These are phyloP conservation scores for Solanum piurae DNA, from an alignment of 257 asterid genomes.

Conservation along the genomic window DNA sequence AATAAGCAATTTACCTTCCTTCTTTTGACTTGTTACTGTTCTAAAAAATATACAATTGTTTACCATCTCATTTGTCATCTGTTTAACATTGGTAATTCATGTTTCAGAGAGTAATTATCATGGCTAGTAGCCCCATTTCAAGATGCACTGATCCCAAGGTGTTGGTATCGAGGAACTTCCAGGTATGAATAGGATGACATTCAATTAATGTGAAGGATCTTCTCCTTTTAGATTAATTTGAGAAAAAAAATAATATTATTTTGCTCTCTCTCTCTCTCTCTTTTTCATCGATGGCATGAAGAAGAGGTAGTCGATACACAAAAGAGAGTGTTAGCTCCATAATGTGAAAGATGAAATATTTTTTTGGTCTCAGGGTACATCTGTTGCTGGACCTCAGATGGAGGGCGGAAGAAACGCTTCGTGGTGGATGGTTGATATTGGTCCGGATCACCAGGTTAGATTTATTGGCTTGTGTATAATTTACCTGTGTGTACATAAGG, in stretches of 20 bases:
- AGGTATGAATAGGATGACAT: constrained; percentile 25
- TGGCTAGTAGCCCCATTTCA: constrained; percentile 85
- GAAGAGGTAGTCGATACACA: background rate
- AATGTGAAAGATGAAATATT: background rate
- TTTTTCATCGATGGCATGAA: background rate
- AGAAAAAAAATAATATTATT: background rate
- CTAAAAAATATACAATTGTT: background rate
- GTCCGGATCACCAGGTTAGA: constrained; percentile 83
- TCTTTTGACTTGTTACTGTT: background rate
- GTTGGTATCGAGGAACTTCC: constrained; percentile 82
- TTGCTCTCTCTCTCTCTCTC: background rate
- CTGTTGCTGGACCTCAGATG: constrained; percentile 77
- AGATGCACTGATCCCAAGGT: constrained; percentile 96
- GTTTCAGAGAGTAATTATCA: constrained; percentile 59
- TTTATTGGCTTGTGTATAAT: background rate
- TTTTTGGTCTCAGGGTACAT: constrained; percentile 52
- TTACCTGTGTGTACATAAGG: background rate
- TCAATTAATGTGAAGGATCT: background rate
- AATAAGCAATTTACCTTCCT: background rate
- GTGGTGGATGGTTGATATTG: constrained; percentile 97
- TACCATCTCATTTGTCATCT: background rate
- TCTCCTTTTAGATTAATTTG: background rate
- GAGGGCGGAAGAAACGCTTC: constrained; percentile 57
- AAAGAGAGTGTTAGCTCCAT: background rate
- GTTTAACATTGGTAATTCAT: background rate